Evolutionary conservation across 1,139 yeast species (phyloP), one percentile per base, ranked within the genome.

Genomic region (Torulaspora pretoriensis): DNA sequence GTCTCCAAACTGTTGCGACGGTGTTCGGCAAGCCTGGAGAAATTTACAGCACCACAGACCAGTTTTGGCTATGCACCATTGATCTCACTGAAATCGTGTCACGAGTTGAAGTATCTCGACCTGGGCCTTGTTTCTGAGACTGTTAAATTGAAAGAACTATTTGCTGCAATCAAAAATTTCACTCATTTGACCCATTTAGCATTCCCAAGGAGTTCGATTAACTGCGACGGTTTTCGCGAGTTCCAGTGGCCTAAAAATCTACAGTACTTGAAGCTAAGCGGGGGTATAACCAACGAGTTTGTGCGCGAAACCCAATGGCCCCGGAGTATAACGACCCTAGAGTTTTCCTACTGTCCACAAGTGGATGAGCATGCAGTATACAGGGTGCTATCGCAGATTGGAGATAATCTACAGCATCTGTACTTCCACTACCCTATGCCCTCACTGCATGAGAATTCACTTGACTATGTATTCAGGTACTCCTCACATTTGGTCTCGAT

Each of bases 21-120:
- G 37, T 85, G 96, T 46, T 75, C 88, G 8, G 65, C 73, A 19
- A 74, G 73, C 39, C 67, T 92, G 41, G 74, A 79, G 52, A 70
- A 72, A 9, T 89, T 92, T 59, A 78, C 85, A 6, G 97, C 97
- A 0, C 96, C 97, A 1, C 97, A 90, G 60, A 83, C 97, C 28
- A 85, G 95, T 68, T 90, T 92, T 70, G 97, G 97, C 0, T 75
- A 83, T 47, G 87, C 95, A 0, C 97, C 97, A 0, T 68, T 90
- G 54, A 75, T 88, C 16, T 83, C 95, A 37, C 70, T 92, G 40
- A 77, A 85, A 47, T 72, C 81, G 41, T 92, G 98, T 64, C 68
- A 68, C 17, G 71, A 75, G 34, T 68, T 92, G 44, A 73, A 73
- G 48, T 75, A 80, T 0, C 68, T 92, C 28, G 97, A 92, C 63